Evolutionary conservation across 129 eudicot species (phyloP).

Genomic region (Scalesia atractyloides): DNA sequence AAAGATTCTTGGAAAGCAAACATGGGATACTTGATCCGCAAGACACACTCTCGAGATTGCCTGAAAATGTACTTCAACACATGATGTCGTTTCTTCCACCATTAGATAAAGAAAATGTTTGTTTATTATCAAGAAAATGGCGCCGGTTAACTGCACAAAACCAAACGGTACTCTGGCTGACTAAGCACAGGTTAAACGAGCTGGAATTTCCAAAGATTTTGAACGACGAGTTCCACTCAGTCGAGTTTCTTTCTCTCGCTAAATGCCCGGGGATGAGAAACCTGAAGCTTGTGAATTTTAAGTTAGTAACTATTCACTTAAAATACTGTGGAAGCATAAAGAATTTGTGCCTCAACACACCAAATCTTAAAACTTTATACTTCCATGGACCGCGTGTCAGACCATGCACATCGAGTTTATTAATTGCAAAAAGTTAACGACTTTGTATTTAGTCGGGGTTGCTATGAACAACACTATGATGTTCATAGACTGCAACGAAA

Average conservation of each 20-base stretch:
- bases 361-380: constrained; percentile 17
- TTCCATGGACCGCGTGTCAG: not conserved
- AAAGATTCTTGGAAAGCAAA: constrained; percentile 11
- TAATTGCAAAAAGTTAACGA: constrained; percentile 2
- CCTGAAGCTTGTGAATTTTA: constrained; percentile 6
- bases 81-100: constrained; percentile 16
- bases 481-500: constrained; percentile 11
- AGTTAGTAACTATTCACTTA: not conserved
- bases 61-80: constrained; percentile 18
- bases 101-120: not conserved
- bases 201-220: constrained; percentile 7
- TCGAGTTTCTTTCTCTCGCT: constrained; percentile 8
- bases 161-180: not conserved
- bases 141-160: not conserved
- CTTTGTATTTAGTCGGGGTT: constrained; percentile 9
- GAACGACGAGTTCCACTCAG: constrained; percentile 19
- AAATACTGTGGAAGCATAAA: constrained; percentile 19
- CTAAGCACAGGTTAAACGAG: constrained; percentile 5
- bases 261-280: constrained; percentile 17
- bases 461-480: constrained; percentile 22
- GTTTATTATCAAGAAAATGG: constrained; percentile 28
- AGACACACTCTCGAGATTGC: constrained; percentile 23
- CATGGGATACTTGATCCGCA: constrained; percentile 9
- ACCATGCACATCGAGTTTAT: constrained; percentile 20
- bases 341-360: constrained; percentile 14